phyloP scores from a whole-genome alignment of 163 green algal species.

The Trebouxiophyceae sp. region DNA sequence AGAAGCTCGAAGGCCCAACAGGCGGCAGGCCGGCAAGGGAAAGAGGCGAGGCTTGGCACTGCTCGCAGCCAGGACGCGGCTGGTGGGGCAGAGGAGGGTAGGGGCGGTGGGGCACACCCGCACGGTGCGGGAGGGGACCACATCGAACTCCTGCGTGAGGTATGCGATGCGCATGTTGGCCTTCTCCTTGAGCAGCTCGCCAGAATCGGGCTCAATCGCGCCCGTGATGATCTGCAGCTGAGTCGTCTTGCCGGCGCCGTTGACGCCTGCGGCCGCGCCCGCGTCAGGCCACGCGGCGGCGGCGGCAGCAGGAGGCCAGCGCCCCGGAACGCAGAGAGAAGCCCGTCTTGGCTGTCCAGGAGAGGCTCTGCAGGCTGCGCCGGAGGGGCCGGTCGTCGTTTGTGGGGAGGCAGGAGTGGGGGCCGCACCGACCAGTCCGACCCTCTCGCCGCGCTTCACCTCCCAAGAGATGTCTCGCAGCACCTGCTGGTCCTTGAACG shows the following conservation, averaged over 20 bases:
- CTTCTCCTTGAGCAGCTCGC: conserved; percentile 82
- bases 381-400: too few relatives aligned
- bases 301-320: too few relatives aligned
- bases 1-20: too few relatives aligned
- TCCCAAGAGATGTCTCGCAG: conserved; percentile 89
- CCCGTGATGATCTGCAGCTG: conserved; percentile 98
- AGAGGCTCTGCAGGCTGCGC: too few relatives aligned
- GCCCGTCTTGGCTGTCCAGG: too few relatives aligned
- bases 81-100: too few relatives aligned
- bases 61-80: too few relatives aligned
- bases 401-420: too few relatives aligned
- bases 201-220: conserved; percentile 70
- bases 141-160: conserved; percentile 95
- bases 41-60: too few relatives aligned
- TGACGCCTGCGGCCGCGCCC: conserved; percentile 58
- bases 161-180: conserved; percentile 89
- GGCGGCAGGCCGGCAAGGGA: too few relatives aligned
- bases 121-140: conserved; percentile 82
- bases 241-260: conserved; percentile 97
- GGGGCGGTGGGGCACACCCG: too few relatives aligned
- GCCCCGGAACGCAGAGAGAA: too few relatives aligned
- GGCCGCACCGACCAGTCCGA: conserved; percentile 86
- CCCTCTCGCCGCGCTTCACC: conserved; percentile 91
- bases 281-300: background rate
- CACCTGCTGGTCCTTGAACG: conserved; percentile 94